Evolutionary conservation across 176 grass and related monocot genomes (phyloP).

Genomic region (Paspalum vaginatum): DNA sequence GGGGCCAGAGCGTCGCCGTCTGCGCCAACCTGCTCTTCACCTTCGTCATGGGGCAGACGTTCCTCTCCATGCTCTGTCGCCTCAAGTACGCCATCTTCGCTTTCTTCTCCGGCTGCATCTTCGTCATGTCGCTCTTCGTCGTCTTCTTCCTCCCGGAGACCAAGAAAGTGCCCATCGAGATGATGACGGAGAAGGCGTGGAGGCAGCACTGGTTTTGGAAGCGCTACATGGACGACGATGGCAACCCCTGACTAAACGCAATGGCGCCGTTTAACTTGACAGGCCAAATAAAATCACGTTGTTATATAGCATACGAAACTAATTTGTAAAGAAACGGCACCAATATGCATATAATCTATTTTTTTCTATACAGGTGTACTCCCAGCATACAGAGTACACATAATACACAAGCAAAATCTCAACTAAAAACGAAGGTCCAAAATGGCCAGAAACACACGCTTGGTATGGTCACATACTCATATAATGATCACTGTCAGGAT

Average conservation of each 20-base stretch:
- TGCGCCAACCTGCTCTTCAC: constrained; percentile 20
- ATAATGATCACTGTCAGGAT: neutral
- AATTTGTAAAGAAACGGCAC: too few relatives aligned
- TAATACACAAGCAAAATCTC: neutral
- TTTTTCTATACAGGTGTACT: neutral
- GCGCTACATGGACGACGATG: neutral
- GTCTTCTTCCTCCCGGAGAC: constrained; percentile 79
- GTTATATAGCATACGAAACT: too few relatives aligned
- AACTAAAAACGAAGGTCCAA: neutral
- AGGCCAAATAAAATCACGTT: too few relatives aligned
- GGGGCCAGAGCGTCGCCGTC: constrained; percentile 40
- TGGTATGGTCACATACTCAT: neutral
- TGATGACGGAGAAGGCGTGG: constrained; percentile 51
- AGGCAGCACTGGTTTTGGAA: constrained; percentile 32
- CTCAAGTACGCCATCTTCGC: constrained; percentile 27
- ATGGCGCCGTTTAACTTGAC: too few relatives aligned
- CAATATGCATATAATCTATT: too few relatives aligned
- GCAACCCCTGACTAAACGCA: neutral
- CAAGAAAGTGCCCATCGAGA: constrained; percentile 88
- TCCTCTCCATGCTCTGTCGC: constrained; percentile 39
- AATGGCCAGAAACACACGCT: neutral
- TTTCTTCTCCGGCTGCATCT: constrained; percentile 25
- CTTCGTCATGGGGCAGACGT: constrained; percentile 11
- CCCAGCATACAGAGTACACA: neutral
- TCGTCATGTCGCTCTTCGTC: constrained; percentile 31